Evolutionary conservation across 441 rosid genomes (phyloP).

Genomic region (Pelargonium australe): DNA sequence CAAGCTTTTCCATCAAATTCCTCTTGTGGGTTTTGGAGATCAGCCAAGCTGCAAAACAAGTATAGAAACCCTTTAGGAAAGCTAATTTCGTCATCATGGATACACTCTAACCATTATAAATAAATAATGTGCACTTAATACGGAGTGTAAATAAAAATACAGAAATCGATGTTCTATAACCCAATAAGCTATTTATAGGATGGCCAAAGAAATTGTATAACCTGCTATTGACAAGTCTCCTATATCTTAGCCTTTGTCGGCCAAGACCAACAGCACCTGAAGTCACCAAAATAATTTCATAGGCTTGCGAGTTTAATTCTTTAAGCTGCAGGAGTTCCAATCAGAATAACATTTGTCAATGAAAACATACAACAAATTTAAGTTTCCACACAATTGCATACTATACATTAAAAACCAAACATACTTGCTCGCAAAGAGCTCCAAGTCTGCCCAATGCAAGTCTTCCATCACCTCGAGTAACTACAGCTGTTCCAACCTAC

Average conservation of each 20-base stretch:
- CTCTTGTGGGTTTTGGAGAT: conserved; percentile 44
- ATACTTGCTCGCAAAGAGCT: conserved; percentile 46
- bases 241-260: conserved; percentile 44
- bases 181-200: too few species aligned
- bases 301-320: conserved; percentile 39
- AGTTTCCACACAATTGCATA: too few species aligned
- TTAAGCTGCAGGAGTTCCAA: conserved; percentile 30
- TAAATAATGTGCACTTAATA: too few species aligned
- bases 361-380: not conserved
- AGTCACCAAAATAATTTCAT: conserved; percentile 39
- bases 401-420: not conserved
- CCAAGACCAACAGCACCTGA: conserved; percentile 50
- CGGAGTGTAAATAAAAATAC: too few species aligned
- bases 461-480: conserved; percentile 42
- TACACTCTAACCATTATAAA: too few species aligned
- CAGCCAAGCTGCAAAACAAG: conserved; percentile 36
- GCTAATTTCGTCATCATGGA: too few species aligned
- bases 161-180: not conserved
- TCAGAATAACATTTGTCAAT: not conserved
- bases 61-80: not conserved
- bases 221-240: conserved; percentile 48
- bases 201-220: not conserved
- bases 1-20: conserved; percentile 53
- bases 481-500: conserved; percentile 51
- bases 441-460: conserved; percentile 46